Evolutionary conservation across 2,329 filamentous ascomycete genomes (phyloP).

Genomic region (Ramularia endophylla): DNA sequence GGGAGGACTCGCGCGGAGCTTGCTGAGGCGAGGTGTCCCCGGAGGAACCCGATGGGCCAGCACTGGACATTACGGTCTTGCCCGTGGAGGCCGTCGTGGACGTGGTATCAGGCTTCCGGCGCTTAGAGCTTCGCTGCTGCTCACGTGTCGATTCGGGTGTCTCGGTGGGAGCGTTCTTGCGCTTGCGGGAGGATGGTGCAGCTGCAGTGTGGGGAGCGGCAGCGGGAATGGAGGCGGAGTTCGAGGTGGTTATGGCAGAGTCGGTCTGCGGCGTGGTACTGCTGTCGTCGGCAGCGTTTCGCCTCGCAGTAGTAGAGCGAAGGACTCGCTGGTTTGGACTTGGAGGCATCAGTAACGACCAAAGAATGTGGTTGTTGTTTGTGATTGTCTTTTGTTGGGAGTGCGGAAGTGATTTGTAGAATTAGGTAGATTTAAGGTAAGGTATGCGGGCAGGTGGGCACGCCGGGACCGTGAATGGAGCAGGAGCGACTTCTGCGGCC

Average conservation of each 20-base stretch:
- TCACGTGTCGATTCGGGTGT: constrained; percentile 43
- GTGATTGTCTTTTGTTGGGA: background rate
- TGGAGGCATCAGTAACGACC: constrained; percentile 21
- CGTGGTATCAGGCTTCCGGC: constrained; percentile 44
- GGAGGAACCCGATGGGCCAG: constrained; percentile 59
- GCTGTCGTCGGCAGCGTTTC: constrained; percentile 58
- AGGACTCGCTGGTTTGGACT: constrained; percentile 18
- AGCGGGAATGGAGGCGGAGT: constrained; percentile 23
- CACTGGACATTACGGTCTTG: constrained; percentile 62
- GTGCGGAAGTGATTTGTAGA: background rate
- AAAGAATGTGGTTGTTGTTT: constrained; percentile 2
- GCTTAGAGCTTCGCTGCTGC: constrained; percentile 48
- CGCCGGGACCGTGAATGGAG: background rate
- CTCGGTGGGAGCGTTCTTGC: constrained; percentile 58
- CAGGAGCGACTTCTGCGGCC: constrained; percentile 1
- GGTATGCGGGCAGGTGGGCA: background rate
- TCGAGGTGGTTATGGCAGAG: constrained; percentile 28
- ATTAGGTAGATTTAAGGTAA: background rate
- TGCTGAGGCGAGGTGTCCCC: constrained; percentile 54
- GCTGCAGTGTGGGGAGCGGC: constrained; percentile 32
- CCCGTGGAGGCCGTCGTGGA: constrained; percentile 35
- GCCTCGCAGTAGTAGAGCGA: constrained; percentile 59
- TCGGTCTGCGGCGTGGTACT: constrained; percentile 33
- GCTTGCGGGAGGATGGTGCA: constrained; percentile 55
- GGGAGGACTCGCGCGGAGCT: constrained; percentile 57